Conservation (phyloP, 257 asterid genomes). For the Solanum peruvianum region DNA sequence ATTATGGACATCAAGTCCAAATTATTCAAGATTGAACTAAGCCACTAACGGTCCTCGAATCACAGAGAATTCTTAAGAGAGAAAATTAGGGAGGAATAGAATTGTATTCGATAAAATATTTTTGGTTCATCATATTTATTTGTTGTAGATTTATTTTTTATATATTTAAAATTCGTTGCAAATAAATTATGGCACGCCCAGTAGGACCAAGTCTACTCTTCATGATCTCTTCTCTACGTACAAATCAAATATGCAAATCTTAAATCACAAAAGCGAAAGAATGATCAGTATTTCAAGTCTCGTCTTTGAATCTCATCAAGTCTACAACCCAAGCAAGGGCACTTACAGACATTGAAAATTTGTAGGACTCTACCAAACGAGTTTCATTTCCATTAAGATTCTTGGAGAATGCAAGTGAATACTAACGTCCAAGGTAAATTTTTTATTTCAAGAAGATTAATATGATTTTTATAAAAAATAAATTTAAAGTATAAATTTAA, state of each 20-base stretch:
- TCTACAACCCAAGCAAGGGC: not conserved
- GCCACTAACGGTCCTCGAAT: accelerated
- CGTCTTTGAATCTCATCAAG: not conserved
- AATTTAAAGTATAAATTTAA: no score
- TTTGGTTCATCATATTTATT: not conserved
- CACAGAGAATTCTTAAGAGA: not conserved
- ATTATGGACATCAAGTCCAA: no score
- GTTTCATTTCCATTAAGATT: no score
- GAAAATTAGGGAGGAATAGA: not conserved
- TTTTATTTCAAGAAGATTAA: not conserved
- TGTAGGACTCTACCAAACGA: not conserved
- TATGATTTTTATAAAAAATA: no score
- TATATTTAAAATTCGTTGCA: not conserved
- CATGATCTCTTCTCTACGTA: not conserved
- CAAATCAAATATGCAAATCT: not conserved
- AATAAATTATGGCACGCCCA: not conserved
- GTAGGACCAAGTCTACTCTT: no score
- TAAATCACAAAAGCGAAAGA: not conserved
- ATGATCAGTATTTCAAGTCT: not conserved
- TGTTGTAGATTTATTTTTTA: no score
- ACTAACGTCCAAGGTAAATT: no score
- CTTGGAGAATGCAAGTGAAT: no score
- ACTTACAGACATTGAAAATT: not conserved
- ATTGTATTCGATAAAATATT: not conserved
- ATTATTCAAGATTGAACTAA: no score